These are phyloP conservation scores for Fonsecaea erecta DNA, from an alignment of 2,329 filamentous ascomycete genomes.

Conservation along the genomic window DNA sequence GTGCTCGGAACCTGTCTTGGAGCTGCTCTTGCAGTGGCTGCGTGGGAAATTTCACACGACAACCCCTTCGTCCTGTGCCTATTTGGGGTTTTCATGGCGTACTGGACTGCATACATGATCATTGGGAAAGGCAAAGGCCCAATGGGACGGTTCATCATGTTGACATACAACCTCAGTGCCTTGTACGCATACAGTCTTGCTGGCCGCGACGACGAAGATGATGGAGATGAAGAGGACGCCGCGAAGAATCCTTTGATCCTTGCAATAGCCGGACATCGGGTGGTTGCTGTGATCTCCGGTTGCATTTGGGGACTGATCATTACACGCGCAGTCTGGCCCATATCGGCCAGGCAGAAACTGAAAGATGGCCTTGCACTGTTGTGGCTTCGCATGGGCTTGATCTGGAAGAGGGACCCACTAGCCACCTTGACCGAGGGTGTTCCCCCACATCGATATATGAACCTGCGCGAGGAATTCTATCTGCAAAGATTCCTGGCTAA, in stretches of 20 bases:
- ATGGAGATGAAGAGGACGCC: conserved; percentile 84
- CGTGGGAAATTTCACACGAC: conserved; percentile 77
- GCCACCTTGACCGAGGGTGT: conserved; percentile 69
- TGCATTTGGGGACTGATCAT: conserved; percentile 92
- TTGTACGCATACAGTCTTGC: conserved; percentile 92
- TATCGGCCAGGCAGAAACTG: conserved; percentile 84
- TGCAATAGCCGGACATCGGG: conserved; percentile 85
- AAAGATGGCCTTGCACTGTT: conserved; percentile 88
- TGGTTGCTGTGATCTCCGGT: conserved; percentile 81
- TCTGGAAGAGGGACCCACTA: conserved; percentile 93
- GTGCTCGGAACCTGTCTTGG: conserved; percentile 87
- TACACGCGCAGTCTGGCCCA: conserved; percentile 89
- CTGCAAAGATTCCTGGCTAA: conserved; percentile 78
- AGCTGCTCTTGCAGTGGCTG: conserved; percentile 71
- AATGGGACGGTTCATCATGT: conserved; percentile 88
- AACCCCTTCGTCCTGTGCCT: conserved; percentile 77
- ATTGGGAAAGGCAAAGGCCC: conserved; percentile 82
- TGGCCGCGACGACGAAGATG: conserved; percentile 71
- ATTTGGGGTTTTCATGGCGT: conserved; percentile 78
- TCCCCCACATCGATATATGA: conserved; percentile 72
- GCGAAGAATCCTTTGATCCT: conserved; percentile 81
- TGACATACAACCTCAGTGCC: conserved; percentile 94
- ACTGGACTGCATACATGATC: conserved; percentile 89
- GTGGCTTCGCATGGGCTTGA: conserved; percentile 91
- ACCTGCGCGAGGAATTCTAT: conserved; percentile 82